Evolutionary conservation across 495 filamentous ascomycete genomes (phyloP).

Genomic region (Rostrohypoxylon terebratum): DNA sequence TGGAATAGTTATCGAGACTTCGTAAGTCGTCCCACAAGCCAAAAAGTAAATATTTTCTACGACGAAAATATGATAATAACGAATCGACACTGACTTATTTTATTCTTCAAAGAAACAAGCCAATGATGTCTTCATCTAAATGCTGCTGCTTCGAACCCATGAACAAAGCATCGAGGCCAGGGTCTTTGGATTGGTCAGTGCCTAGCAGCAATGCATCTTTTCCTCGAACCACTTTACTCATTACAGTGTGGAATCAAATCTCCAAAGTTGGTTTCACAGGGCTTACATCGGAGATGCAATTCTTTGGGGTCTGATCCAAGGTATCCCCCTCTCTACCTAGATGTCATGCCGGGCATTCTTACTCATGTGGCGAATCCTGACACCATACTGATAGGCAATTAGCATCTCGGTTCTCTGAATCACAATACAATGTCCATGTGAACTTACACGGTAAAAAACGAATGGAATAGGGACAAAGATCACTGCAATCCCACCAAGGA

Average conservation of each 20-base stretch:
- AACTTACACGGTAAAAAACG: conserved; percentile 57
- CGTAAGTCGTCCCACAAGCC: not conserved
- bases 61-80: not conserved
- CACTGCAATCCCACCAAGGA: conserved; percentile 60
- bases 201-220: not conserved
- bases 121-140: not conserved
- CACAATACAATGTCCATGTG: not conserved
- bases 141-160: not conserved
- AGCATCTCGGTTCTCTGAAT: not conserved
- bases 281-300: not conserved
- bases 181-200: not conserved
- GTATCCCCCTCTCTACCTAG: not conserved
- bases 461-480: conserved; percentile 61
- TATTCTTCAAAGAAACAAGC: not conserved
- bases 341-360: not conserved
- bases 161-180: not conserved
- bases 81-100: not conserved
- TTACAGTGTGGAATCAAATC: not conserved
- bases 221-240: not conserved
- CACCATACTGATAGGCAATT: not conserved
- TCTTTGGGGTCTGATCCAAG: not conserved
- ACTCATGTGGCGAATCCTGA: not conserved
- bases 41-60: not conserved
- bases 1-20: not conserved
- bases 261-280: not conserved